These are phyloP conservation scores for Saussurea involucrata DNA, from an alignment of 129 eudicot species.

Conservation along the genomic window DNA sequence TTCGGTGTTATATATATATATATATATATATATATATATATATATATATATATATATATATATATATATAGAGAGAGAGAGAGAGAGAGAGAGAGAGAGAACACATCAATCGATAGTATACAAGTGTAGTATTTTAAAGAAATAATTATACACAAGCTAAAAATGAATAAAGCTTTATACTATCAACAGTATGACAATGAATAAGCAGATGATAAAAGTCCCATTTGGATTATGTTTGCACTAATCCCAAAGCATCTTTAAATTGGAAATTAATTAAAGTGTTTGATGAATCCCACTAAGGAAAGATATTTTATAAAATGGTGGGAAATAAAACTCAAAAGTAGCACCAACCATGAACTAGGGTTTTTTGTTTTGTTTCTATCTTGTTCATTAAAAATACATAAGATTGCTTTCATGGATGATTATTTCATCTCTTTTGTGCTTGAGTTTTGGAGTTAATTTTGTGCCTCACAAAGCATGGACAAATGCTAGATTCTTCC, in stretches of 20 bases:
- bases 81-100: too few species aligned
- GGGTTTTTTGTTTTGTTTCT: conserved; percentile 28
- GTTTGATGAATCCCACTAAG: conserved; percentile 13
- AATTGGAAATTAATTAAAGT: not conserved
- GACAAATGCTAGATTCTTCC: conserved; percentile 28
- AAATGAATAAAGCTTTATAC: not conserved
- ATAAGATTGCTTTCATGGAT: conserved; percentile 28
- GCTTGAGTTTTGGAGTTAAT: conserved; percentile 26
- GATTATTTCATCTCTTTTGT: conserved; percentile 7
- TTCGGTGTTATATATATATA: too few species aligned
- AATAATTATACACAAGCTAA: not conserved
- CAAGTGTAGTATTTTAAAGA: not conserved
- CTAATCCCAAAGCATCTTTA: conserved; percentile 18
- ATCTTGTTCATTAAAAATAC: conserved; percentile 24
- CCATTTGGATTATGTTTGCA: not conserved
- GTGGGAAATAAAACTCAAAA: conserved; percentile 22
- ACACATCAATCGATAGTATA: not conserved
- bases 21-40: too few species aligned
- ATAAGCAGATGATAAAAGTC: not conserved
- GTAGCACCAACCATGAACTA: conserved; percentile 17
- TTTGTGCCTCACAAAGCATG: conserved; percentile 38
- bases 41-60: too few species aligned
- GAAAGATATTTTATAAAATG: conserved; percentile 1
- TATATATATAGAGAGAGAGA: too few species aligned
- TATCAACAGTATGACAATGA: not conserved